Evolutionary conservation across 2,329 filamentous ascomycete genomes (phyloP).

Genomic region (Fusarium tuaranense): DNA sequence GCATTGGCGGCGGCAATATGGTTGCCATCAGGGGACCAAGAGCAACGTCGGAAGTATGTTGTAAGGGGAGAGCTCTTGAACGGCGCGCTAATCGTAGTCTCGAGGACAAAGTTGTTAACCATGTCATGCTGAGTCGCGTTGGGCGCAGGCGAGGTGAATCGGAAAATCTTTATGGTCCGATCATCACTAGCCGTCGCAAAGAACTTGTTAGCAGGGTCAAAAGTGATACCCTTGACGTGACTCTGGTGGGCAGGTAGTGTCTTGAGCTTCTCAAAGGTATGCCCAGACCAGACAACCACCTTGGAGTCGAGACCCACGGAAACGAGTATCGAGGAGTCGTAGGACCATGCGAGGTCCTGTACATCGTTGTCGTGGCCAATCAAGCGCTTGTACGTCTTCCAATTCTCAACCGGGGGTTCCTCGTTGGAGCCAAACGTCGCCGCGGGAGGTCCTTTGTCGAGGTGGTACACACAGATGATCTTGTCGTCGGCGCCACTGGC

Average conservation of each 20-base stretch:
- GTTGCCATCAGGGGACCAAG: slow-evolving; percentile 97
- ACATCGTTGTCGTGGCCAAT: slow-evolving; percentile 99
- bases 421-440: slow-evolving; percentile 91
- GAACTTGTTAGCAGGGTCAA: slow-evolving; percentile 98
- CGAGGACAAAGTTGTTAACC: slow-evolving; percentile 94
- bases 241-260: slow-evolving; percentile 92
- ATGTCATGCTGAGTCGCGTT: slow-evolving; percentile 96
- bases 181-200: slow-evolving; percentile 99
- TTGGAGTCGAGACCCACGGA: slow-evolving; percentile 98
- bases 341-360: slow-evolving; percentile 96
- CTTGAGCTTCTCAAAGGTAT: slow-evolving; percentile 98
- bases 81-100: slow-evolving; percentile 88
- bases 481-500: slow-evolving; percentile 98
- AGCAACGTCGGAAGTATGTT: slow-evolving; percentile 95
- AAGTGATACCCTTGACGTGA: slow-evolving; percentile 98
- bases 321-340: slow-evolving; percentile 93
- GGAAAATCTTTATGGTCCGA: slow-evolving; percentile 94
- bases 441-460: slow-evolving; percentile 84
- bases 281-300: slow-evolving; percentile 97
- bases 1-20: slow-evolving; percentile 98
- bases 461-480: slow-evolving; percentile 96
- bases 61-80: slow-evolving; percentile 94
- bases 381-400: slow-evolving; percentile 92
- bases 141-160: slow-evolving; percentile 89
- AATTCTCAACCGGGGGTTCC: slow-evolving; percentile 93